A percentile compares a stretch with the other conserved stretches of the same genome.
Conservation (phyloP, 2,329 filamentous ascomycete genomes). For the Elsinoe ampelina region DNA sequence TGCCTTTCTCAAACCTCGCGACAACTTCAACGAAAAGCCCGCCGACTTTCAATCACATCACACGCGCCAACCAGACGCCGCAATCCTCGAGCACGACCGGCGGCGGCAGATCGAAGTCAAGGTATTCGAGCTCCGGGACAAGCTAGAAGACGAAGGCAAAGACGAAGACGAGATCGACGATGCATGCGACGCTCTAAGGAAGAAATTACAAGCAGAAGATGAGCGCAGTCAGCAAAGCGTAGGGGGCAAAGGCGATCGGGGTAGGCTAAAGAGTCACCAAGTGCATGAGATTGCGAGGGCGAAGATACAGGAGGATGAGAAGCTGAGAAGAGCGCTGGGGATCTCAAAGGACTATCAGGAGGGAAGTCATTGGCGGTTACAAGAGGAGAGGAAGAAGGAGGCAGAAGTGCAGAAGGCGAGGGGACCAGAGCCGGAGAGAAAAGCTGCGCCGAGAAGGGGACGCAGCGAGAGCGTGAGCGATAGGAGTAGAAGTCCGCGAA, state of each 20-base stretch:
- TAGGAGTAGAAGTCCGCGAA: constrained; percentile 6
- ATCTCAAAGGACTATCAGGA: constrained; percentile 81
- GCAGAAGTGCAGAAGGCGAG: not conserved
- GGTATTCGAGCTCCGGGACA: constrained; percentile 80
- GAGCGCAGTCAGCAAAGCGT: constrained; percentile 28
- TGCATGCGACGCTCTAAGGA: constrained; percentile 56
- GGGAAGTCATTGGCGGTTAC: constrained; percentile 73
- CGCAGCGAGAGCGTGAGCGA: constrained; percentile 2
- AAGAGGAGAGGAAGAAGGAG: constrained; percentile 55
- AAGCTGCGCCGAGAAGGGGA: not conserved
- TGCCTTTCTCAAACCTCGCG: constrained; percentile 76
- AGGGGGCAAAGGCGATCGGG: constrained; percentile 35
- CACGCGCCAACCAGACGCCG: constrained; percentile 77
- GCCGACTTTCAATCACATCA: constrained; percentile 62
- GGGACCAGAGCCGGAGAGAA: not conserved
- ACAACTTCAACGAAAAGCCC: constrained; percentile 56
- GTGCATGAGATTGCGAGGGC: constrained; percentile 93
- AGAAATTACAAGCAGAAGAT: constrained; percentile 46
- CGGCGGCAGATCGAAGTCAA: constrained; percentile 87
- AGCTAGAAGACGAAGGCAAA: constrained; percentile 82
- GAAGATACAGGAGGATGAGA: constrained; percentile 92
- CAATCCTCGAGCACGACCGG: constrained; percentile 88
- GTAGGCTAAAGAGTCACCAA: constrained; percentile 71
- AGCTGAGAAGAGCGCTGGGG: constrained; percentile 73
- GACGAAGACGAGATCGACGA: constrained; percentile 88